A percentile compares a stretch with the other conserved stretches of the same genome.
These are phyloP conservation scores for Zopfia rhizophila DNA, from an alignment of 2,329 filamentous ascomycete species.

Conservation along the genomic window DNA sequence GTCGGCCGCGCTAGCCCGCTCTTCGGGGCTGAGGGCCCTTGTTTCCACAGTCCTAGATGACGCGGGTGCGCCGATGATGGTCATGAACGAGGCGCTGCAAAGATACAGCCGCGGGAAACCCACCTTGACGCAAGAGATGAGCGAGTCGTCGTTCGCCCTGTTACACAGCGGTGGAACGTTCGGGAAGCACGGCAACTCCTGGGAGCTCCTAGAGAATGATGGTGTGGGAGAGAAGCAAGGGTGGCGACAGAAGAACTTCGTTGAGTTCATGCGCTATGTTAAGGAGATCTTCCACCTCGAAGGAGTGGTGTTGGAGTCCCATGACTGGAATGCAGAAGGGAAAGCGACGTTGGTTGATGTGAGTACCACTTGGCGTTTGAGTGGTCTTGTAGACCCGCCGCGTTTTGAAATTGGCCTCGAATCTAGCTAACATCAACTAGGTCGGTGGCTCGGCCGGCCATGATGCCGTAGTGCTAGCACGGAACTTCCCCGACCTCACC, in stretches of 20 bases:
- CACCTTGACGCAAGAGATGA: conserved; percentile 32
- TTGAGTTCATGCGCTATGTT: conserved; percentile 46
- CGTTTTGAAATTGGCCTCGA: neutral
- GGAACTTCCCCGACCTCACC: conserved; percentile 36
- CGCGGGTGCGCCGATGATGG: conserved; percentile 38
- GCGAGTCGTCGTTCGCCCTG: conserved; percentile 41
- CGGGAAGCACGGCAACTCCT: conserved; percentile 34
- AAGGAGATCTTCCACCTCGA: conserved; percentile 45
- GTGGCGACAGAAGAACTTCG: conserved; percentile 42
- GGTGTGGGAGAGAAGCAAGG: conserved; percentile 41
- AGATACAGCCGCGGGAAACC: conserved; percentile 37
- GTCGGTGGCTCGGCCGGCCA: conserved; percentile 44
- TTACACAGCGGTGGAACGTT: conserved; percentile 36
- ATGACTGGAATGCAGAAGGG: conserved; percentile 40
- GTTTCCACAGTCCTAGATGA: conserved; percentile 39
- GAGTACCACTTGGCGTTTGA: conserved; percentile 15
- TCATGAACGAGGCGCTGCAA: conserved; percentile 40
- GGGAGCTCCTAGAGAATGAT: conserved; percentile 46
- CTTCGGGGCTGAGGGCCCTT: conserved; percentile 35
- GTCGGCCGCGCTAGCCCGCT: conserved; percentile 40
- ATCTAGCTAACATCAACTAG: conserved; percentile 13
- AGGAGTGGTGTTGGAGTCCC: conserved; percentile 33
- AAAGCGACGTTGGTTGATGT: conserved; percentile 40
- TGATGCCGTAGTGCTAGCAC: conserved; percentile 41
- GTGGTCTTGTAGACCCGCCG: neutral